Evolutionary conservation across 1,284 basidiomycete species (phyloP), one percentile per base, ranked within the genome.

Genomic region (Cryptococcus amylolentus): DNA sequence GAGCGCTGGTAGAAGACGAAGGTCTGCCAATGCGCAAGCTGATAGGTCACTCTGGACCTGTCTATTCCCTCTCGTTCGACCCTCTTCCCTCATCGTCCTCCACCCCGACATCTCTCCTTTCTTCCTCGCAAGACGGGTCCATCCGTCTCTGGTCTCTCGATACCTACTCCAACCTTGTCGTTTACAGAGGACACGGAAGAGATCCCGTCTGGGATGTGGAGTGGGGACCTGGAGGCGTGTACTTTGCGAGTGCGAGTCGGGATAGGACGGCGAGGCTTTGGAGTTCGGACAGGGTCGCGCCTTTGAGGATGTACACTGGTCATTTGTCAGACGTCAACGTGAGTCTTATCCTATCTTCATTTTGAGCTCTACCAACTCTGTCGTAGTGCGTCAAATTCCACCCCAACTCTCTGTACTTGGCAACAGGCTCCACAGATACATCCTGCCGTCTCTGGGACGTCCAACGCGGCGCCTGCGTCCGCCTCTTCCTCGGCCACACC

Each of bases 171-270:
- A 96, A 96, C 65, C 80, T 98, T 8, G 93, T 94, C 5, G 91
- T 88, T 6, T 99, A 95, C 75, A 84, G 93, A 20, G 96, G 96
- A 0, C 96, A 99, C 71, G 70, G 67, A 3, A 88, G 95, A 72
- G 94, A 96, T 73, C 94, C 96, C 0, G 87, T 99, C 0, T 99
- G 96, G 96, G 94, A 98, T 67, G 91, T 96, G 9, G 88, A 97
- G 73, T 99, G 96, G 96, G 93, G 90, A 63, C 94, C 95, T 7
- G 85, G 91, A 79, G 95, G 96, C 5, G 86, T 95, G n/a, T 98
- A 98, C 78, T 99, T 99, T 77, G 95, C 95, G 0, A 95, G 91
- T 12, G 93, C 86, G 5, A 94, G 91, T 71, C 81, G 95, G 50
- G 96, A 99, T 77, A 82, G 91, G 60, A 97, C 96, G 2, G 96